Percentiles rank a stretch among this genome's conserved stretches.
These are phyloP conservation scores for Atkinsonella hypoxylon DNA, from an alignment of 2,329 filamentous ascomycete species.

Conservation along the genomic window DNA sequence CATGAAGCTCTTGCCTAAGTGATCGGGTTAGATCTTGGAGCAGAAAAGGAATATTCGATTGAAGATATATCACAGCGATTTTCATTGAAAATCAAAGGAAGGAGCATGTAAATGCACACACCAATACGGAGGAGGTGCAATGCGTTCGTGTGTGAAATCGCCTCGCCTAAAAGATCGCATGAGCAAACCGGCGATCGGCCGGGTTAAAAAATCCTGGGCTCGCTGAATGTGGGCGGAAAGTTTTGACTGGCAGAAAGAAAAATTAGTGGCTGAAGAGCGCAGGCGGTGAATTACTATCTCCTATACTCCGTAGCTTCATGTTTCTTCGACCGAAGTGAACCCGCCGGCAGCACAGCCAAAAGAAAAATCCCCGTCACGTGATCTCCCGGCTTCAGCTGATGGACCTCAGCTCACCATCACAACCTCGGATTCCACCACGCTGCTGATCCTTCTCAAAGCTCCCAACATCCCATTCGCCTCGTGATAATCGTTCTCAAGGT, in stretches of 20 bases:
- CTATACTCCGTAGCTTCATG: background rate
- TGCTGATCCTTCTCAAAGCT: conserved; percentile 15
- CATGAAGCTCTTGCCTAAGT: background rate
- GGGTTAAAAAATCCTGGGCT: conserved; percentile 1
- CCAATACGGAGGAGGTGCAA: conserved; percentile 13
- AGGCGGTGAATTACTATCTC: conserved; percentile 15
- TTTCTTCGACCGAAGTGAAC: background rate
- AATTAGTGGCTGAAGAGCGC: conserved; percentile 4
- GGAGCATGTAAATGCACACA: conserved; percentile 6
- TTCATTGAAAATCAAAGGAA: background rate
- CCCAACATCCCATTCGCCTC: conserved; percentile 15
- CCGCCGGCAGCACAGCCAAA: background rate
- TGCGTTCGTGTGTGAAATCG: background rate
- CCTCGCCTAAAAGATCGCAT: background rate
- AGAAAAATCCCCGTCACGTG: conserved; percentile 9
- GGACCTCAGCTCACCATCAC: conserved; percentile 21
- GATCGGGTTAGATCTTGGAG: background rate
- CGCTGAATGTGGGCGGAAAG: conserved; percentile 12
- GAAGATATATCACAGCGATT: background rate
- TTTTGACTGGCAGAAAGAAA: conserved; percentile 17
- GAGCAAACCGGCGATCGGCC: conserved; percentile 5
- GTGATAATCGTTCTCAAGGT: conserved; percentile 8
- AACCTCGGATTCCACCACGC: conserved; percentile 17
- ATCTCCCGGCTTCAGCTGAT: conserved; percentile 16
- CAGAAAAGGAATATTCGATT: background rate